These are phyloP conservation scores for Vaccinium corymbosum DNA, from an alignment of 148 eudicot genomes.

Conservation along the genomic window DNA sequence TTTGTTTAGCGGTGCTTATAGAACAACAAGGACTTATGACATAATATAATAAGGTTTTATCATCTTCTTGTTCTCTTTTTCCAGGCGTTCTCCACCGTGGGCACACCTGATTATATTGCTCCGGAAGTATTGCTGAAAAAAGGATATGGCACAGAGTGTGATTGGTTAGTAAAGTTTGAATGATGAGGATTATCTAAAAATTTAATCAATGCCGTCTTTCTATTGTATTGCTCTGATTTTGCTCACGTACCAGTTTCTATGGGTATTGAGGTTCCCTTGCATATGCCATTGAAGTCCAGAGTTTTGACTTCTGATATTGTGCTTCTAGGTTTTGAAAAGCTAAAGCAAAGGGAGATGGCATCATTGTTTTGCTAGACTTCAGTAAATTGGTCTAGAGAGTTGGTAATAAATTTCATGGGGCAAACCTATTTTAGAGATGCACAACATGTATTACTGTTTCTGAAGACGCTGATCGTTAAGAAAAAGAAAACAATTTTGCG, in stretches of 20 bases:
- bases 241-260: background rate
- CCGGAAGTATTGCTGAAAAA: slow-evolving; percentile 62
- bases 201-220: background rate
- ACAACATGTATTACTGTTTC: background rate
- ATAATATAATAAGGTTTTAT: background rate
- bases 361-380: background rate
- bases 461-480: background rate
- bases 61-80: slow-evolving; percentile 8
- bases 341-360: background rate
- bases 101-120: slow-evolving; percentile 79
- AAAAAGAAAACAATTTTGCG: background rate
- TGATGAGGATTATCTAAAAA: background rate
- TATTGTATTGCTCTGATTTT: background rate
- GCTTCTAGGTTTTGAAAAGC: background rate
- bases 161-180: slow-evolving; percentile 46
- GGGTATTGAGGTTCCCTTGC: background rate
- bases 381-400: background rate
- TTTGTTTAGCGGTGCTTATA: background rate
- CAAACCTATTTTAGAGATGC: background rate
- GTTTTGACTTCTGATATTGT: background rate
- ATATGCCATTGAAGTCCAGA: background rate
- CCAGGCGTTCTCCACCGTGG: slow-evolving; percentile 80
- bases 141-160: slow-evolving; percentile 68
- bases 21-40: background rate
- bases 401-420: background rate